Percentiles rank a stretch among this genome's conserved stretches.
These are phyloP conservation scores for Gracilaria gracilis DNA, from an alignment of 23 red algal species.

Conservation along the genomic window DNA sequence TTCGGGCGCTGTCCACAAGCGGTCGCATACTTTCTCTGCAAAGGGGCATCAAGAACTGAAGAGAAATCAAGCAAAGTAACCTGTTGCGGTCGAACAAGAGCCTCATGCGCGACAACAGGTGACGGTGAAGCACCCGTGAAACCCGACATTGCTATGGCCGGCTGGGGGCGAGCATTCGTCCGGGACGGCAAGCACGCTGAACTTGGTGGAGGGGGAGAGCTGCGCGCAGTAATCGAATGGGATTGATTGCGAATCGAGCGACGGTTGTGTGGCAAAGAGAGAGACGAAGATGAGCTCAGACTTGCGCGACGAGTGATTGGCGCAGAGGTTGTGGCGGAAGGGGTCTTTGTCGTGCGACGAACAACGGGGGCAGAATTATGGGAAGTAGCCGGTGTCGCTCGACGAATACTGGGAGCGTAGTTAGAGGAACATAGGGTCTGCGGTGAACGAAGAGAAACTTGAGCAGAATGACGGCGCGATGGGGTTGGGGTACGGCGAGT, in stretches of 20 bases:
- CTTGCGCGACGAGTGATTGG: too few relatives aligned
- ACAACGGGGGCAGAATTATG: too few relatives aligned
- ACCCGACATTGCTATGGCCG: not conserved
- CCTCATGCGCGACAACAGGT: not conserved
- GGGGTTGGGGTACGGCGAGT: too few relatives aligned
- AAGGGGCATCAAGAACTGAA: not conserved
- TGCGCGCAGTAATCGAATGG: not conserved
- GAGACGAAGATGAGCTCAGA: too few relatives aligned
- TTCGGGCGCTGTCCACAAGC: not conserved
- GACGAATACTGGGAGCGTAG: too few relatives aligned
- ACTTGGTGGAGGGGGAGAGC: not conserved
- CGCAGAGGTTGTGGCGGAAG: too few relatives aligned
- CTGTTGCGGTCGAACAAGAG: slow-evolving; percentile 8
- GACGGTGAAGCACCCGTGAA: not conserved
- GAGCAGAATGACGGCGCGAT: too few relatives aligned
- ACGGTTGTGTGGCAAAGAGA: not conserved
- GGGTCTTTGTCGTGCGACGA: too few relatives aligned
- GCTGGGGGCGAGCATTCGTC: not conserved
- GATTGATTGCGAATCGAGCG: not conserved
- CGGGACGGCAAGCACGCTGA: not conserved
- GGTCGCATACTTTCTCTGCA: not conserved
- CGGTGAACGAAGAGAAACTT: too few relatives aligned
- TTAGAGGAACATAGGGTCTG: too few relatives aligned
- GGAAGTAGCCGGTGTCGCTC: too few relatives aligned
- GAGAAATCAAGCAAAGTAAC: not conserved